Evolutionary conservation across 1,284 basidiomycete genomes (phyloP).

Genomic region (Leucoagaricus sp.): DNA sequence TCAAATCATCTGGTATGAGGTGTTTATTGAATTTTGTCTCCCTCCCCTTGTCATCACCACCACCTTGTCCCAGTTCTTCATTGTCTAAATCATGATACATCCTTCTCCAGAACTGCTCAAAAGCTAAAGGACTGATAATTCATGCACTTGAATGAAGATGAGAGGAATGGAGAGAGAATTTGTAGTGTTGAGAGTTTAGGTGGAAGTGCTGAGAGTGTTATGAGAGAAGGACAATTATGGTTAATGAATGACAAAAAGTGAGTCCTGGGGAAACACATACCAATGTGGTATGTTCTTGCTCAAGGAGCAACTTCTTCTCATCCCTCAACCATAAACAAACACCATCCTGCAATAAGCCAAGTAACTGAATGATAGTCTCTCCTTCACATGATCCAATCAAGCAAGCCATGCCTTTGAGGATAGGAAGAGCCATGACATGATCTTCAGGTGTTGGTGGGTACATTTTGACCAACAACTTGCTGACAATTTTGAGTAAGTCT

Average conservation of each 20-base stretch:
- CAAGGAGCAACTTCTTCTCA: slow-evolving; percentile 36
- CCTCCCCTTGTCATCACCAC: no score
- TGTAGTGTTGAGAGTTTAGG: slow-evolving; percentile 42
- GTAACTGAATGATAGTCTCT: slow-evolving; percentile 18
- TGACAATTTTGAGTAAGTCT: neutral
- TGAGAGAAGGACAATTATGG: slow-evolving; percentile 35
- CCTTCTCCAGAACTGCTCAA: slow-evolving; percentile 50
- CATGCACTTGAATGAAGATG: slow-evolving; percentile 49
- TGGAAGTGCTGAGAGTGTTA: slow-evolving; percentile 34
- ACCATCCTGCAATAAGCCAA: slow-evolving; percentile 39
- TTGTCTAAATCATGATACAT: slow-evolving; percentile 43
- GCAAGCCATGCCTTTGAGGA: slow-evolving; percentile 35
- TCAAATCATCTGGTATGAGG: slow-evolving; percentile 38
- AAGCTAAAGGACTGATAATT: slow-evolving; percentile 48
- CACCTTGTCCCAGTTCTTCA: no score
- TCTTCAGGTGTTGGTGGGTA: slow-evolving; percentile 12
- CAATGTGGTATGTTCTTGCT: slow-evolving; percentile 45
- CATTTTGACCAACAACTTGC: neutral
- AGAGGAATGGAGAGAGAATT: slow-evolving; percentile 41
- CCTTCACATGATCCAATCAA: slow-evolving; percentile 29
- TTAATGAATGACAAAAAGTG: neutral
- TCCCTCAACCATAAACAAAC: slow-evolving; percentile 57
- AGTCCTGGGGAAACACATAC: slow-evolving; percentile 34
- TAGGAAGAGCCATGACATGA: slow-evolving; percentile 25
- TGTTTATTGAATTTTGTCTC: slow-evolving; percentile 34